Base-by-base conservation (phyloP, 2,329 filamentous ascomycete genomes). In the Alternaria alternata region DNA sequence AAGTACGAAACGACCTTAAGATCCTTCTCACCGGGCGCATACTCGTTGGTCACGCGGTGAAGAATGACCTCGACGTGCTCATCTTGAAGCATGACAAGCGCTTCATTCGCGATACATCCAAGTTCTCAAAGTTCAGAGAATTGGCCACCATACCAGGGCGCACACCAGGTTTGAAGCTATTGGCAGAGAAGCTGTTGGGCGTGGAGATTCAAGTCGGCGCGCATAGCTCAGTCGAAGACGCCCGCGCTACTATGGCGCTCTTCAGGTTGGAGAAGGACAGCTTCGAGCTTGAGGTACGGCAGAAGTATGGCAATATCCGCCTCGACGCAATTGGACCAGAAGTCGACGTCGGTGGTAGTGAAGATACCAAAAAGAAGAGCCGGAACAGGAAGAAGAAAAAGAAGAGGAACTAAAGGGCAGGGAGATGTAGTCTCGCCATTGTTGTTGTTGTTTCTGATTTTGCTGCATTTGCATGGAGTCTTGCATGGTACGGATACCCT, bases 211-310 rank as follows among this genome's bases (percentile, higher is more conserved):
- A 89, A 71, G 81, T 80, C 5, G 86, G 86, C 2, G 83, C 85
- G 62, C 87, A 89, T 80, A 86, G 83, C 54, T 87, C 84, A 70
- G 81, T 89, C 55, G 87, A 89, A 71, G 95, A 99, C 82, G 95
- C 95, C 2, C 84, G 93, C 67, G 93, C 92, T 5, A 90, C 93
- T 0, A 98, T 99, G 93, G 81, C 94, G 57, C 81, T 99, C 42
- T 98, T 96, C 74, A 86, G 91, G 63, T 87, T 88, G 66, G 88
- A 93, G 76, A 98, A 97, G 81, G 84, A 89, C 18, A 91, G 85
- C 0, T 97, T 99, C 74, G 95, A 98, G 75, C 82, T 88, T 58
- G 92, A 96, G 75, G 88, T 93, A 76, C 82, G 89, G 57, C 89
- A 88, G 77, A 87, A 86, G 58, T 95, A 75, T 59, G 73, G 75